Conservation (phyloP, 768 basidiomycete genomes). For the Podaxis carcinomalis region DNA sequence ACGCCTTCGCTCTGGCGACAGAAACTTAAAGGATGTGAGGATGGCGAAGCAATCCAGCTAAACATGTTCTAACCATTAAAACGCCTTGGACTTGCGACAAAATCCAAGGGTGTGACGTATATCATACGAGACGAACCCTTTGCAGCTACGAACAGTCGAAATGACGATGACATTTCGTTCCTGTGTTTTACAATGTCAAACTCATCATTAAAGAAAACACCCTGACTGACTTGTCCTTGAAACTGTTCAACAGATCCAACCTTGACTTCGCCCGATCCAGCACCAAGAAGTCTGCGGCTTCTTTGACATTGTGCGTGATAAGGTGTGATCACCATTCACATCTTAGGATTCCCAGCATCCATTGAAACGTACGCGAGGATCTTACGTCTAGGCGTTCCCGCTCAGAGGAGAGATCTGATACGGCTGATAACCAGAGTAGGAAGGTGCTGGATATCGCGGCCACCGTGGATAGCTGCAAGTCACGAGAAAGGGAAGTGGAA, state of each 20-base stretch:
- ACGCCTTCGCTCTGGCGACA: slow-evolving; percentile 55
- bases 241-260: neutral
- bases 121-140: slow-evolving; percentile 49
- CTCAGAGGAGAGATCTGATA: too few relatives aligned
- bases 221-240: slow-evolving; percentile 49
- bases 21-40: slow-evolving; percentile 38
- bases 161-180: slow-evolving; percentile 55
- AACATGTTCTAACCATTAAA: slow-evolving; percentile 47
- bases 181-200: slow-evolving; percentile 22
- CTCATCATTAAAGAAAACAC: neutral
- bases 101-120: slow-evolving; percentile 54
- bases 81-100: slow-evolving; percentile 50
- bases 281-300: neutral
- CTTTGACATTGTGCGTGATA: neutral
- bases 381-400: too few relatives aligned
- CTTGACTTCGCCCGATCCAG: neutral
- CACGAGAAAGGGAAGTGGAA: too few relatives aligned
- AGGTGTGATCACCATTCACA: slow-evolving; percentile 22
- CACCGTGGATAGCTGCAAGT: too few relatives aligned
- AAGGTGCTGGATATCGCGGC: too few relatives aligned
- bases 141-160: slow-evolving; percentile 55
- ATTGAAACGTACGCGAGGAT: too few relatives aligned
- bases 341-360: neutral
- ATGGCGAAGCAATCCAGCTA: neutral
- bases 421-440: too few relatives aligned